phyloP scores from a whole-genome alignment of 1,284 basidiomycete species.

The Tilletiaria anomala region DNA sequence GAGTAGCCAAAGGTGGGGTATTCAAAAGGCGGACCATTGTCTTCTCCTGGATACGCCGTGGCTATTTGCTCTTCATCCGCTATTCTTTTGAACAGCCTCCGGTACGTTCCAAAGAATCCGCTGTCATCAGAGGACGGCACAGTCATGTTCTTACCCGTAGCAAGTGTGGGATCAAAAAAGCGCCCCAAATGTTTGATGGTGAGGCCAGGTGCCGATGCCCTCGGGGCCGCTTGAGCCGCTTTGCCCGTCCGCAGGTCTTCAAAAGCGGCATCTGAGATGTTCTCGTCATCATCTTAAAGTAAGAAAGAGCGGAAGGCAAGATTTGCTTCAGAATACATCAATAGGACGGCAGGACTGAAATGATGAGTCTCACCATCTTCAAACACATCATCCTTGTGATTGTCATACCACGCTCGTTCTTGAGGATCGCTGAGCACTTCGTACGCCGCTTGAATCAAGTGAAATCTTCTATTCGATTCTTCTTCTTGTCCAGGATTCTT shows the following conservation, averaged over 20 bases:
- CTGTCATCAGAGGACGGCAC: slow-evolving; percentile 40
- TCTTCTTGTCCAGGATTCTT: slow-evolving; percentile 52
- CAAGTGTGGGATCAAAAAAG: slow-evolving; percentile 64
- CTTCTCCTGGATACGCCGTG: slow-evolving; percentile 42
- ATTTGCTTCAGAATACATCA: not conserved
- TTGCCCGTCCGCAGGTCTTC: slow-evolving; percentile 64
- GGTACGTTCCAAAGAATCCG: slow-evolving; percentile 78
- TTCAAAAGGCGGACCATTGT: slow-evolving; percentile 25
- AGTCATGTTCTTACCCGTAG: slow-evolving; percentile 49
- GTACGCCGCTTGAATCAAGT: slow-evolving; percentile 80
- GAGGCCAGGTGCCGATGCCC: slow-evolving; percentile 60
- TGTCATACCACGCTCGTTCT: slow-evolving; percentile 95
- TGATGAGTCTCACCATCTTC: slow-evolving; percentile 8
- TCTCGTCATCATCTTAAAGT: slow-evolving; percentile 13
- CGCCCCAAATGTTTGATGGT: slow-evolving; percentile 65
- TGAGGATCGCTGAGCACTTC: slow-evolving; percentile 49
- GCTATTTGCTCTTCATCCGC: slow-evolving; percentile 59
- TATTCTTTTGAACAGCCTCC: slow-evolving; percentile 71
- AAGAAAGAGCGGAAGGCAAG: not conserved
- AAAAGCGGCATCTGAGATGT: slow-evolving; percentile 42
- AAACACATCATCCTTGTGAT: slow-evolving; percentile 61
- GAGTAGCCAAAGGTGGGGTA: slow-evolving; percentile 68
- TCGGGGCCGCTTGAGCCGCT: slow-evolving; percentile 44
- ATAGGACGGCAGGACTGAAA: not conserved
- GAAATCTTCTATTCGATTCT: slow-evolving; percentile 74